Evolutionary conservation across 2,329 filamentous ascomycete species (phyloP).

Genomic region (Claviceps africana): DNA sequence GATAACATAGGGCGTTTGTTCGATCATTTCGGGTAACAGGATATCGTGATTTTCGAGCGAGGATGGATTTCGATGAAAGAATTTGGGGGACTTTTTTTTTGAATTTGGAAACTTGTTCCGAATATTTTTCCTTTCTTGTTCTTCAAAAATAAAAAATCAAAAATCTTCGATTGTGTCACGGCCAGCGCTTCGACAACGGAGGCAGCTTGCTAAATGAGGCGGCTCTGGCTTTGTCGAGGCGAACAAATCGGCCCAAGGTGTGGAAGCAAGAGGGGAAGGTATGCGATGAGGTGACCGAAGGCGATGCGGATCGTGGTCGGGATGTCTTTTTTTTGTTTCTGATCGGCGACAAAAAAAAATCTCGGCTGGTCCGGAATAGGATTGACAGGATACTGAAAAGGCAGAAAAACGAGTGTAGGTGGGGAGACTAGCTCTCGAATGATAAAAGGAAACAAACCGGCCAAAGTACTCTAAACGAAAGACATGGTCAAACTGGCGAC

Average conservation of each 20-base stretch:
- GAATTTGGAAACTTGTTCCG: neutral
- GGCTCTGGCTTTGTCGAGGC: neutral
- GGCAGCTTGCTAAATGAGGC: neutral
- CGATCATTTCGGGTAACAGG: slow-evolving; percentile 4
- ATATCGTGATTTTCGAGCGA: neutral
- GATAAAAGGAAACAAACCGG: neutral
- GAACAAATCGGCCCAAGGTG: neutral
- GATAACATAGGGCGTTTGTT: slow-evolving; percentile 6
- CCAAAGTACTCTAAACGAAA: slow-evolving; percentile 15
- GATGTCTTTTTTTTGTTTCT: neutral
- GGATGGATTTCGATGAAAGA: neutral
- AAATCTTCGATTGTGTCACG: neutral
- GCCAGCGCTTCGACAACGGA: neutral
- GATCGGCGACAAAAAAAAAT: neutral
- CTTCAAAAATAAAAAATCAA: too few relatives aligned
- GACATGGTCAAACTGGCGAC: slow-evolving; percentile 21
- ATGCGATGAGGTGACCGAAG: neutral
- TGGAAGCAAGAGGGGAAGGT: neutral
- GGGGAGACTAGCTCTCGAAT: slow-evolving; percentile 11
- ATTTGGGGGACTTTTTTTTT: neutral
- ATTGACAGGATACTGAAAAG: neutral
- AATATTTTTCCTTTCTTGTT: neutral
- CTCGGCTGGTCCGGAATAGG: neutral
- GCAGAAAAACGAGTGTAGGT: slow-evolving; percentile 15
- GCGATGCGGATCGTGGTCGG: slow-evolving; percentile 4